phyloP scores from a whole-genome alignment of 208 protist species.

The Wallacemonas rigidus region DNA sequence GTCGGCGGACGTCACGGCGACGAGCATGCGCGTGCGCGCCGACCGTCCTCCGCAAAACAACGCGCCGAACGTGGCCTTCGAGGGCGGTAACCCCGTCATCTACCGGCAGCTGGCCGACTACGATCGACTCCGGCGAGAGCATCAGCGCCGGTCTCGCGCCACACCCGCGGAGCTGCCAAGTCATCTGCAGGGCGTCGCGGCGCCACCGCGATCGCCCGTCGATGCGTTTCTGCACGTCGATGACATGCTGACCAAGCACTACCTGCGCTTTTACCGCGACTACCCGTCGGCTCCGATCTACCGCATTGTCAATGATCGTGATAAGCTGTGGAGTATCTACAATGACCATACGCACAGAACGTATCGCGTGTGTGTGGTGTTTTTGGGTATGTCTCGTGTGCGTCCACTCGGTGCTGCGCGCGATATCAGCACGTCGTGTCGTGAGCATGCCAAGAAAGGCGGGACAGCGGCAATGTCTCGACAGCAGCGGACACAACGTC shows the following conservation, averaged over 20 bases:
- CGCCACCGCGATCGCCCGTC: background rate
- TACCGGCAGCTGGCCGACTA: slow-evolving; percentile 3
- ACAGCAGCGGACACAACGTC: slow-evolving; percentile 3
- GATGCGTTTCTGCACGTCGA: slow-evolving; percentile 1
- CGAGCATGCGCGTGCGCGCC: slow-evolving; percentile 2
- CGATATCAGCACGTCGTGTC: background rate
- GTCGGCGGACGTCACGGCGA: background rate
- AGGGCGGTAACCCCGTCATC: slow-evolving; percentile 15
- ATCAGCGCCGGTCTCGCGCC: background rate
- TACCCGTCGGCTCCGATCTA: slow-evolving; percentile 10
- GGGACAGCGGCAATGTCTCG: background rate
- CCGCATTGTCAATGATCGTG: slow-evolving; percentile 23
- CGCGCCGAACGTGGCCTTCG: slow-evolving; percentile 9
- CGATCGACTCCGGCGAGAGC: background rate
- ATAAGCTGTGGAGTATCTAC: slow-evolving; percentile 32
- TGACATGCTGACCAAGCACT: slow-evolving; percentile 19
- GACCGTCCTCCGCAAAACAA: slow-evolving; percentile 14
- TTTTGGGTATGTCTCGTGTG: slow-evolving; percentile 23
- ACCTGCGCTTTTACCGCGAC: slow-evolving; percentile 25
- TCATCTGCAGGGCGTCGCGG: slow-evolving; percentile 4
- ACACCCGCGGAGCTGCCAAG: background rate
- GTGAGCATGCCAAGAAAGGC: background rate
- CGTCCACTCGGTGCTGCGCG: slow-evolving; percentile 16
- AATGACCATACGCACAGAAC: slow-evolving; percentile 34
- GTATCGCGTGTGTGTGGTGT: slow-evolving; percentile 27